These are phyloP conservation scores for Blastomyces emzantsi DNA, from an alignment of 2,329 filamentous ascomycete genomes.

Conservation along the genomic window DNA sequence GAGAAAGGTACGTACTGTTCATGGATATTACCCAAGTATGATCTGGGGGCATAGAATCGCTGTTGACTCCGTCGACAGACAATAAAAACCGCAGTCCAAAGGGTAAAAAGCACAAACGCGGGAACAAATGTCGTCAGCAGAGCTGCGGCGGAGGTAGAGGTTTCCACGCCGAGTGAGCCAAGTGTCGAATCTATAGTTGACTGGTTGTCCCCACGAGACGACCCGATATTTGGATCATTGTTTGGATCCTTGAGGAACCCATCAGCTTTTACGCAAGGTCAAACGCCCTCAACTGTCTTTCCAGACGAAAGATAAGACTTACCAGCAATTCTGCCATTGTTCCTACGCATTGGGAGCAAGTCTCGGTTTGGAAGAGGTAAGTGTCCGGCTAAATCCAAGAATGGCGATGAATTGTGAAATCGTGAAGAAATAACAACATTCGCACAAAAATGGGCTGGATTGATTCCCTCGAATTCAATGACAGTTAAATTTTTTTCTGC, in stretches of 20 bases:
- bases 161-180: constrained; percentile 23
- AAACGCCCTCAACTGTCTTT: background rate
- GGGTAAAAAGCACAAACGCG: constrained; percentile 35
- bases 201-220: constrained; percentile 32
- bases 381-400: background rate
- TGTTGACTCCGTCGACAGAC: constrained; percentile 38
- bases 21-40: constrained; percentile 35
- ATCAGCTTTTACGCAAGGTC: constrained; percentile 6
- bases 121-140: constrained; percentile 44
- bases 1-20: constrained; percentile 27
- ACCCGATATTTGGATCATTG: constrained; percentile 36
- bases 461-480: too few relatives aligned
- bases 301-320: background rate
- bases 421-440: background rate
- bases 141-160: constrained; percentile 43
- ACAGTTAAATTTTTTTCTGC: background rate
- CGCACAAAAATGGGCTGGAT: background rate
- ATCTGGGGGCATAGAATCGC: constrained; percentile 40
- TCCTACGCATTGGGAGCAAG: background rate
- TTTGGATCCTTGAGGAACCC: constrained; percentile 26
- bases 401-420: background rate
- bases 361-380: too few relatives aligned
- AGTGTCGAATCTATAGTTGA: constrained; percentile 27
- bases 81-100: constrained; percentile 40
- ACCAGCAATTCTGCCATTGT: background rate